Evolutionary conservation across 2,329 filamentous ascomycete species (phyloP), one percentile per base, ranked within the genome.

Genomic region (Epichloe sp.): DNA sequence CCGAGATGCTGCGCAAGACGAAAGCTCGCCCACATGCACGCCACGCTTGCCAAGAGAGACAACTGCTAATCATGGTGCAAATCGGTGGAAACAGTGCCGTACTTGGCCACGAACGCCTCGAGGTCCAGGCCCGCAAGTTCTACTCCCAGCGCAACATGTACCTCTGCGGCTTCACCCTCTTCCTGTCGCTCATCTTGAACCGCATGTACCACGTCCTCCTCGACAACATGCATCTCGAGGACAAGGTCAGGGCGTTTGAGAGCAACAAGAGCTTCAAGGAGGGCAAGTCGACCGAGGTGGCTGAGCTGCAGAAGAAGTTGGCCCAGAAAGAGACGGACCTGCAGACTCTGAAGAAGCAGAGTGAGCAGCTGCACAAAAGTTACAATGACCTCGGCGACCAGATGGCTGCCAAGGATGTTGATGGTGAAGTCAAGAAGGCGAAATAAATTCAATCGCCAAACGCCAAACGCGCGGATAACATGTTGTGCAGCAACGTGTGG

Each of bases 111-210:
- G 93, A 97, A 68, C 91, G 93, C 57, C 89, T 95, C 80, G 93
- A 98, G 73, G 91, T 97, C 49, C 93, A 98, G 72, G 91, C 93
- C 58, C 89, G 93, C 79, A 98, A 98, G 74, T 98, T 98, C 78
- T 98, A 98, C 80, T 95, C 90, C 55, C 91, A 98, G 76, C 90
- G 93, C 71, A 98, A 98, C 82, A 98, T 98, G 93, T 98, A 98
- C 75, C 89, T 98, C 55, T 97, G 93, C 71, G 93, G 93, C 62
- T 98, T 98, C 78, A 98, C 93, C 5, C 85, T 98, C 57, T 97
- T 98, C 82, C 85, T 98, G 55, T 97, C 91, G 50, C 79, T 98
- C 57, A 98, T 98, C 71, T 87, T 94, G 67, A 97, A 98, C 83
- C 91, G 93, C 65, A 98, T 93, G 65, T 98, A 97, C 76, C 86